A percentile compares a stretch with the other conserved stretches of the same genome.
These are phyloP conservation scores for Fraxinus quadrangulata DNA, from an alignment of 257 asterid species.

Conservation along the genomic window DNA sequence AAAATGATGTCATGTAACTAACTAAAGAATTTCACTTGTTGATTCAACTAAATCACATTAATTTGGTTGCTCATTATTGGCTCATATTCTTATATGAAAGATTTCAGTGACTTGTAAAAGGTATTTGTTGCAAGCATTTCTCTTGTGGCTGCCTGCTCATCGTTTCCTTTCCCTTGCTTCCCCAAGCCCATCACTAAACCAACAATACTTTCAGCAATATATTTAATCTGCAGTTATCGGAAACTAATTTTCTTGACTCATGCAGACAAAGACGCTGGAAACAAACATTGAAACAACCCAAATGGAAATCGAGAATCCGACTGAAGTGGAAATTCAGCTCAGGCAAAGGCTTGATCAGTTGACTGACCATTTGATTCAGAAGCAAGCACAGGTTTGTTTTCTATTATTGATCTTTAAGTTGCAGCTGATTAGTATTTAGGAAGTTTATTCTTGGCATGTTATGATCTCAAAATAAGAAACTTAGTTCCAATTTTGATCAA, in stretches of 20 bases:
- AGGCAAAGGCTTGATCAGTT: constrained; percentile 86
- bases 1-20: neutral
- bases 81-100: neutral
- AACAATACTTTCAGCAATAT: neutral
- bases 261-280: constrained; percentile 75
- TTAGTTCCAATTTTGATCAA: neutral
- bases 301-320: constrained; percentile 64
- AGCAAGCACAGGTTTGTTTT: constrained; percentile 85
- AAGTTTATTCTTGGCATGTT: neutral
- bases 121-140: neutral
- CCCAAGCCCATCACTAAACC: neutral
- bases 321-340: constrained; percentile 89
- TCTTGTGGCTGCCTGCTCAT: neutral
- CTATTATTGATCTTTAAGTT: constrained; percentile 15
- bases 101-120: neutral
- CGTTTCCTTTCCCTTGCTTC: neutral
- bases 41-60: neutral
- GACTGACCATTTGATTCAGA: constrained; percentile 89
- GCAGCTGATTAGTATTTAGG: constrained; percentile 1
- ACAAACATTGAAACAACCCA: constrained; percentile 63
- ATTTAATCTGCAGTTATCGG: constrained; percentile 7
- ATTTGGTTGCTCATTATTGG: neutral
- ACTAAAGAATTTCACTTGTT: neutral
- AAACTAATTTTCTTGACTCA: constrained; percentile 16
- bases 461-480: neutral